phyloP scores from a whole-genome alignment of 177 flowering plant genomes.

The Vitis hybrid region DNA sequence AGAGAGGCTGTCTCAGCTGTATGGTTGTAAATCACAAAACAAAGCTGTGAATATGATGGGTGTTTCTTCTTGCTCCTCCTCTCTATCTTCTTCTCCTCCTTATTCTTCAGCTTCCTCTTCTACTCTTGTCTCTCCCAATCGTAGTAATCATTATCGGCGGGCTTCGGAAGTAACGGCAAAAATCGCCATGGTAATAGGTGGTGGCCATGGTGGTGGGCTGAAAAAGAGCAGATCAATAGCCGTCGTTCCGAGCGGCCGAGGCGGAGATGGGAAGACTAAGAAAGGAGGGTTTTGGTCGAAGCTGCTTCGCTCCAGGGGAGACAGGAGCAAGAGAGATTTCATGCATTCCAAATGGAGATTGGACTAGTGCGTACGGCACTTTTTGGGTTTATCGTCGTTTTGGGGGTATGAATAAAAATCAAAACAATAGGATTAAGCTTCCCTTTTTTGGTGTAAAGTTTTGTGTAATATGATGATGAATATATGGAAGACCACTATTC shows the following conservation, averaged over 20 bases:
- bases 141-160: slow-evolving; percentile 5
- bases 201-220: slow-evolving; percentile 9
- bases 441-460: too few relatives aligned
- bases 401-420: neutral
- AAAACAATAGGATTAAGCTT: neutral
- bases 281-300: slow-evolving; percentile 46
- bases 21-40: slow-evolving; percentile 1
- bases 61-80: neutral
- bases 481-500: too few relatives aligned
- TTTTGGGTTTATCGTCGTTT: neutral
- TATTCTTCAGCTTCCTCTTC: slow-evolving; percentile 12
- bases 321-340: slow-evolving; percentile 18
- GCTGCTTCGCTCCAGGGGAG: slow-evolving; percentile 26
- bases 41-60: neutral
- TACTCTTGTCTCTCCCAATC: slow-evolving; percentile 3
- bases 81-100: slow-evolving; percentile 5
- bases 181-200: slow-evolving; percentile 2
- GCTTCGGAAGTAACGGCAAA: slow-evolving; percentile 14
- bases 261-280: slow-evolving; percentile 6
- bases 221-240: slow-evolving; percentile 39
- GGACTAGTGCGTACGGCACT: neutral
- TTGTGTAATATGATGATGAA: too few relatives aligned
- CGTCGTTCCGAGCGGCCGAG: slow-evolving; percentile 10
- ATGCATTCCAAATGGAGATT: slow-evolving; percentile 10
- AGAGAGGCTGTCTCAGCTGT: slow-evolving; percentile 34